Evolutionary conservation across 2,329 filamentous ascomycete genomes (phyloP), one percentile per base, ranked within the genome.

Genomic region (Xylariaceae sp.): DNA sequence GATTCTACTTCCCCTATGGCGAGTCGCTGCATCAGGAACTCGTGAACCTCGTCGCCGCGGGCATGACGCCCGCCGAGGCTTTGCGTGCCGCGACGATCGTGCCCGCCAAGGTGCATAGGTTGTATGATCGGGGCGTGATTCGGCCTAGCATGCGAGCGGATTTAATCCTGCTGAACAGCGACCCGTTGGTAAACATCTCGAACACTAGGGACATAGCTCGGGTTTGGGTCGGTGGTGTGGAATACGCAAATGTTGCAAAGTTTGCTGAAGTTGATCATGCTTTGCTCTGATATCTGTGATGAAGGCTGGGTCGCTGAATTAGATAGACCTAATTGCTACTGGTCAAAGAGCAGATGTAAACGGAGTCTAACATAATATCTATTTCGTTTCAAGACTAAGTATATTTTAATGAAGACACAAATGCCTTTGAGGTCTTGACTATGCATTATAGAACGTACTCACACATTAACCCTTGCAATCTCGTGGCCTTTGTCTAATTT

Each of bases 21-120:
- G 57, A 37, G 7, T 57, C 62, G 45, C 58, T 71, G 14, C 69
- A 71, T 40, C 50, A 61, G 19, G 68, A 72, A 49, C 57, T 72
- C 26, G 53, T 65, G 44, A 56, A 66, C n/a, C 51, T 71, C 1
- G 63, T 65, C 12, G 55, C 56, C 32, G 62, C 65, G 1, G 65
- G 69, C 3, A 57, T 71, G 45, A 62, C 65, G 14, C 57, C 64
- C 2, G 50, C 54, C 4, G 65, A 71, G 26, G 66, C 65, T 2
- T 46, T 71, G 42, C 54, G 65, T 16, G 66, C 67, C 5, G 69
- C 61, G 6, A 71, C 70, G 10, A 47, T 67, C 44, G 55, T 58
- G 32, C 49, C 59, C 3, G 63, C 60, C 2, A 54, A 19, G 26
- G 57, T 48, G 44, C 63, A 67, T 32, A 56, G 50, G n/a, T 16